Evolutionary conservation across 2,329 filamentous ascomycete genomes (phyloP).

Genomic region (Emericellopsis cladophorae): DNA sequence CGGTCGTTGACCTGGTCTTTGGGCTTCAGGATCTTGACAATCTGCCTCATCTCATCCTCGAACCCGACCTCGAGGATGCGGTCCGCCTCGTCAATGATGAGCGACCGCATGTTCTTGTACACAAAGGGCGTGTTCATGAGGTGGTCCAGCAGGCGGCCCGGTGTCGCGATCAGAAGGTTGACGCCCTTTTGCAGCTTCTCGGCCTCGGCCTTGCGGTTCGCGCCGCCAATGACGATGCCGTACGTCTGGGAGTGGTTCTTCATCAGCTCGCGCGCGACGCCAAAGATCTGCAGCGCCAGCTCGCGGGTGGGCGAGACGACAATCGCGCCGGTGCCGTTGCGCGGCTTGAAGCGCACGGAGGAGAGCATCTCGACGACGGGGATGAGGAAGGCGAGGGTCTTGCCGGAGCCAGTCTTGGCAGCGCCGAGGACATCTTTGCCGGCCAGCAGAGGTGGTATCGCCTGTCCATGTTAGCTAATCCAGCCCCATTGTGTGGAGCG

Average conservation of each 20-base stretch:
- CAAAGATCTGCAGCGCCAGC: conserved; percentile 89
- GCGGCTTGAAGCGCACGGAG: conserved; percentile 82
- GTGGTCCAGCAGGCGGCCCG: conserved; percentile 85
- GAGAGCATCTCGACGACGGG: conserved; percentile 89
- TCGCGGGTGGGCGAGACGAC: conserved; percentile 90
- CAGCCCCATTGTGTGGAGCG: neutral
- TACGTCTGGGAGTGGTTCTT: conserved; percentile 87
- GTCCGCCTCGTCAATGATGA: conserved; percentile 95
- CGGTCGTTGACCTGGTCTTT: conserved; percentile 66
- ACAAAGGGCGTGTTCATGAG: conserved; percentile 84
- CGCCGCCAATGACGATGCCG: conserved; percentile 91
- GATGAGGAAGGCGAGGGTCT: conserved; percentile 89
- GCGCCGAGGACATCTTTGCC: conserved; percentile 89
- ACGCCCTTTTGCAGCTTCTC: conserved; percentile 92
- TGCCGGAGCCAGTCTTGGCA: conserved; percentile 91
- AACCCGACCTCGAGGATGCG: conserved; percentile 95
- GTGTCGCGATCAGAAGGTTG: conserved; percentile 88
- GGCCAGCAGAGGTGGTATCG: conserved; percentile 77
- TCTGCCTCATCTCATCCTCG: conserved; percentile 95
- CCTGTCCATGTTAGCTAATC: conserved; percentile 18
- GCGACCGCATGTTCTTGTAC: conserved; percentile 84
- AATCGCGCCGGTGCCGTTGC: conserved; percentile 86
- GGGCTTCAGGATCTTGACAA: conserved; percentile 75
- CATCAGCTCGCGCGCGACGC: conserved; percentile 88
- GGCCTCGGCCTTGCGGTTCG: conserved; percentile 79